Evolutionary conservation across 2,329 filamentous ascomycete species (phyloP).

Genomic region (Trichoderma aggressivum): DNA sequence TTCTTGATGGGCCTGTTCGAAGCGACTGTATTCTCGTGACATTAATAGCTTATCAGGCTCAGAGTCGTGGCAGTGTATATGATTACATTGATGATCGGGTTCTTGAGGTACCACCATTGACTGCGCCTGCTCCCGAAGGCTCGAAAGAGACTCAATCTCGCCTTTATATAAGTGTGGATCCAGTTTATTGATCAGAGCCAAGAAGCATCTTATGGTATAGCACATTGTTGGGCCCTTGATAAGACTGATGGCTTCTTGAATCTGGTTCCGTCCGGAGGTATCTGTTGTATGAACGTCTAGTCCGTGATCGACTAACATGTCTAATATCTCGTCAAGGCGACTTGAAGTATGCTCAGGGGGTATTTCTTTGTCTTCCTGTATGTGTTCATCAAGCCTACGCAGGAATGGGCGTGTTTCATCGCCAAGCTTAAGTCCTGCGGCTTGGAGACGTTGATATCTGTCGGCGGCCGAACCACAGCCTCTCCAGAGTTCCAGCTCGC

Average conservation of each 20-base stretch:
- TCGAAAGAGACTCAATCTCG: background rate
- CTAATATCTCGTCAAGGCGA: slow-evolving; percentile 23
- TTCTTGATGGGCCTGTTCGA: background rate
- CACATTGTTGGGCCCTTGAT: background rate
- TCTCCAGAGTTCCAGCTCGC: background rate
- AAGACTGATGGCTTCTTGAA: background rate
- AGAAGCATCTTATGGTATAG: background rate
- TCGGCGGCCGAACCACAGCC: background rate
- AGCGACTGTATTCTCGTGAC: background rate
- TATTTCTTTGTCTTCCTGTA: background rate
- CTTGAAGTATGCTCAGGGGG: background rate
- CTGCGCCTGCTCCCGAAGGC: background rate
- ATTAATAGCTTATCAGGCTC: background rate
- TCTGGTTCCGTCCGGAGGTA: background rate
- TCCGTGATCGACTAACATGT: slow-evolving; percentile 22
- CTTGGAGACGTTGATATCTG: background rate
- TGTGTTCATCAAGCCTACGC: background rate
- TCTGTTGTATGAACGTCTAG: slow-evolving; percentile 6
- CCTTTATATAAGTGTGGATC: background rate
- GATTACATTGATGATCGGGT: background rate
- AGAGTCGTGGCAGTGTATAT: background rate
- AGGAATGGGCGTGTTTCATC: background rate
- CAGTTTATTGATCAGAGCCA: background rate
- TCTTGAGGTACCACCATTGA: background rate
- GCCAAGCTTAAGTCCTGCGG: background rate